Conservation (phyloP, 768 basidiomycete species). For the Lactarius tabidus region DNA sequence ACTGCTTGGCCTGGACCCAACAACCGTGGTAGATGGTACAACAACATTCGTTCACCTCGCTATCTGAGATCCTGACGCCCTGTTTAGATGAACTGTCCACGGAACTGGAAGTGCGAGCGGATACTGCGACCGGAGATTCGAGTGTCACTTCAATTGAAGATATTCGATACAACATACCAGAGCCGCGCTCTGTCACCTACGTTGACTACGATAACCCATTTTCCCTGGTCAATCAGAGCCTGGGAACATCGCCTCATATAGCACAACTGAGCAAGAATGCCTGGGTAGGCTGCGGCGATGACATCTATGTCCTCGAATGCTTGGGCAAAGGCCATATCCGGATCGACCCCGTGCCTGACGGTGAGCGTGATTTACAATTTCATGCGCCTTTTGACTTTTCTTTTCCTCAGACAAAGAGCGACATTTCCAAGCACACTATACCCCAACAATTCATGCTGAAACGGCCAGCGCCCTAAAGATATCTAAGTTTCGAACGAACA, state of each 20-base stretch:
- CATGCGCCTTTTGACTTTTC: neutral
- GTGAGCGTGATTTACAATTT: neutral
- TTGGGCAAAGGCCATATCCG: constrained; percentile 66
- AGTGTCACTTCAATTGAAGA: constrained; percentile 24
- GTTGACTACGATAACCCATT: constrained; percentile 76
- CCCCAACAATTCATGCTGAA: constrained; percentile 39
- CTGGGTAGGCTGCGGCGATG: constrained; percentile 78
- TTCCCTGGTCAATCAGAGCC: constrained; percentile 45
- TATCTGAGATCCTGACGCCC: constrained; percentile 8
- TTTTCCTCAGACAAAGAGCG: constrained; percentile 25
- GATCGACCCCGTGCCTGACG: constrained; percentile 41
- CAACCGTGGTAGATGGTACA: constrained; percentile 60
- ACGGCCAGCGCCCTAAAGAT: constrained; percentile 19
- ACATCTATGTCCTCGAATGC: constrained; percentile 70
- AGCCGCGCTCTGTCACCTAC: constrained; percentile 64
- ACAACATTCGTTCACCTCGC: neutral
- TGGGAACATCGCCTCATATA: constrained; percentile 50
- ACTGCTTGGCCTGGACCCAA: constrained; percentile 80
- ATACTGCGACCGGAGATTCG: constrained; percentile 23
- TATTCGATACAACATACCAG: constrained; percentile 37
- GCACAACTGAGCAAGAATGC: constrained; percentile 51
- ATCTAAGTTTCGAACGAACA: constrained; percentile 20
- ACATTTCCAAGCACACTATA: constrained; percentile 50
- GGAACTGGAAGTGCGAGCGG: constrained; percentile 43
- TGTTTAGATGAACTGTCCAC: constrained; percentile 48